Conservation (phyloP, 2,329 filamentous ascomycete genomes). For the Mycosphaerella sp. region DNA sequence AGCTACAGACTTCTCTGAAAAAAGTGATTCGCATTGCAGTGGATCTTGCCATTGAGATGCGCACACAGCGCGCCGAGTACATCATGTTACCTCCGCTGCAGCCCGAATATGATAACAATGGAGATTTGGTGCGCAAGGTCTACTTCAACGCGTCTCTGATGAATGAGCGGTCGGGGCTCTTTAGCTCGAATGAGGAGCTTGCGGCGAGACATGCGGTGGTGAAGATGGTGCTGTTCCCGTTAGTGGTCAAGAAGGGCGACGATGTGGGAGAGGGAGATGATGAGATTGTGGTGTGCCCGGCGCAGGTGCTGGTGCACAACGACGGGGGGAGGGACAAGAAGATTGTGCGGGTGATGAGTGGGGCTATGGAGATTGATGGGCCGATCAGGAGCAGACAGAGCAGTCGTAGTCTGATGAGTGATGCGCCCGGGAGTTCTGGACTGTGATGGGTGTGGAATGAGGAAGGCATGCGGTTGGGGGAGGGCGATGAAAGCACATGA, state of each 20-base stretch:
- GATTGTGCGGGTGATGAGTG: slow-evolving; percentile 45
- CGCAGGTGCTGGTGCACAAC: slow-evolving; percentile 71
- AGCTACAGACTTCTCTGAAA: slow-evolving; percentile 76
- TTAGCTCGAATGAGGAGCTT: slow-evolving; percentile 68
- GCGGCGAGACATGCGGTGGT: slow-evolving; percentile 71
- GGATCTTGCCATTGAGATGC: slow-evolving; percentile 91
- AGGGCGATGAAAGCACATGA: no score
- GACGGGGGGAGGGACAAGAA: slow-evolving; percentile 39
- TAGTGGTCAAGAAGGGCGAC: slow-evolving; percentile 93
- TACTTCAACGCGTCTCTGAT: slow-evolving; percentile 89
- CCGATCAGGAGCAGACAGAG: slow-evolving; percentile 26
- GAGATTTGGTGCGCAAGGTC: slow-evolving; percentile 80
- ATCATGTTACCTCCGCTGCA: slow-evolving; percentile 96
- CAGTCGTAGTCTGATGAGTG: slow-evolving; percentile 30
- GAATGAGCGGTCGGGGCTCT: slow-evolving; percentile 78
- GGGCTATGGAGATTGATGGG: slow-evolving; percentile 44
- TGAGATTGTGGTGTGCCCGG: slow-evolving; percentile 90
- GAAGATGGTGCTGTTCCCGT: slow-evolving; percentile 86
- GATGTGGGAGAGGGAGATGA: slow-evolving; percentile 82
- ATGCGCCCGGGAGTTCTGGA: slow-evolving; percentile 20
- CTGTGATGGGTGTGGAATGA: slow-evolving; percentile 13
- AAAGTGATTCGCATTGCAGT: slow-evolving; percentile 86
- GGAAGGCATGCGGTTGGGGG: no score
- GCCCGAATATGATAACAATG: slow-evolving; percentile 89
- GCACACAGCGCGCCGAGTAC: slow-evolving; percentile 91